Percentiles rank a stretch among this genome's conserved stretches.
Evolutionary conservation across 2,329 filamentous ascomycete species (phyloP).

Genomic region (Didymella segeticola): DNA sequence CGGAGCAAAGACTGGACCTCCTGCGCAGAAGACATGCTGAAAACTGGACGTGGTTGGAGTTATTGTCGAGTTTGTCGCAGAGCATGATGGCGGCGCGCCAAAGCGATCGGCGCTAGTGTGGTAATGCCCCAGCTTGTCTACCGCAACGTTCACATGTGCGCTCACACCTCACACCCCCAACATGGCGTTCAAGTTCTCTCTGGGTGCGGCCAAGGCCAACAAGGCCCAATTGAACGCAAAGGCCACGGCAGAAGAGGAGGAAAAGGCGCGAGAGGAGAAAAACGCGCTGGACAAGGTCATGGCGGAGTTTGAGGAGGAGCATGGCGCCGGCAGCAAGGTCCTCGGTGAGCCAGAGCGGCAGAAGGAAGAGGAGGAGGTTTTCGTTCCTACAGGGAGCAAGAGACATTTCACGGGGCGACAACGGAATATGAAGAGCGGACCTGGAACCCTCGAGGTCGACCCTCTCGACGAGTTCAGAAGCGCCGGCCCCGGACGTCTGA

Average conservation of each 20-base stretch:
- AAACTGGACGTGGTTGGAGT: too few species aligned
- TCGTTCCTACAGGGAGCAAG: conserved; percentile 39
- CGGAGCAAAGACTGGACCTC: conserved; percentile 59
- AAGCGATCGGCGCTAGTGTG: conserved; percentile 17
- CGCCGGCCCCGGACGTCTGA: conserved; percentile 21
- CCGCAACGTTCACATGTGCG: conserved; percentile 17
- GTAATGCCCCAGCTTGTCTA: conserved; percentile 10
- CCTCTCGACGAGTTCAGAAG: conserved; percentile 31
- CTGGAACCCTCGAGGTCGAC: conserved; percentile 40
- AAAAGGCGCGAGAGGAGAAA: conserved; percentile 41
- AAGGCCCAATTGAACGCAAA: conserved; percentile 37
- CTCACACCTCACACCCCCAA: conserved; percentile 12
- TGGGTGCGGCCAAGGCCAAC: conserved; percentile 31
- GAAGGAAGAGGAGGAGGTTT: conserved; percentile 31
- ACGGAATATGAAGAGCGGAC: conserved; percentile 42
- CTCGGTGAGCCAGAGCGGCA: conserved; percentile 32
- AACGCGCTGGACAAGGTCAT: conserved; percentile 40
- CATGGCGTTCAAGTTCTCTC: conserved; percentile 43
- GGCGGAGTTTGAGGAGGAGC: conserved; percentile 42
- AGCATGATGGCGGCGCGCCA: conserved; percentile 20
- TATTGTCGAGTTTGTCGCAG: not conserved
- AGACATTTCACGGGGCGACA: conserved; percentile 40
- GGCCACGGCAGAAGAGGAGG: conserved; percentile 40
- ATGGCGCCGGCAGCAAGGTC: conserved; percentile 32
- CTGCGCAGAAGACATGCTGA: conserved; percentile 40